These are phyloP conservation scores for Arthrobotrys sphaeroides DNA, from an alignment of 2,329 filamentous ascomycete species.

Conservation along the genomic window DNA sequence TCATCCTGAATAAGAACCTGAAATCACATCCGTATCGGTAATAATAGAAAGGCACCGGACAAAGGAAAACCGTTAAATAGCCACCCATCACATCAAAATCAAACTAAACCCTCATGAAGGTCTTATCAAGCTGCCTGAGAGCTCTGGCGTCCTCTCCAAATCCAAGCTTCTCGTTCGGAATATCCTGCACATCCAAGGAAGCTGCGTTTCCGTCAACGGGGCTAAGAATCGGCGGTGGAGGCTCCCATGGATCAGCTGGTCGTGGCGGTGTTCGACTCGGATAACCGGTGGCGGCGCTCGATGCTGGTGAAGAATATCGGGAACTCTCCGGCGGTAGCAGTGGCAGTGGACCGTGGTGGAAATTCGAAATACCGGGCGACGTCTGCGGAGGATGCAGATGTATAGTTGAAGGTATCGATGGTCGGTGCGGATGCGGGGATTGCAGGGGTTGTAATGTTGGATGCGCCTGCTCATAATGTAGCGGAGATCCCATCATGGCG, in stretches of 20 bases:
- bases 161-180: constrained; percentile 68
- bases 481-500: constrained; percentile 50
- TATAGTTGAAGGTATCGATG: constrained; percentile 62
- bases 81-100: background rate
- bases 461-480: constrained; percentile 58
- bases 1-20: background rate
- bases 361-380: constrained; percentile 67
- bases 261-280: constrained; percentile 64
- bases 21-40: background rate
- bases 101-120: constrained; percentile 60
- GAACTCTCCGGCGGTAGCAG: constrained; percentile 60
- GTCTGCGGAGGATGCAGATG: constrained; percentile 60
- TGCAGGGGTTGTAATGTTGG: constrained; percentile 58
- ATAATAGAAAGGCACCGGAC: constrained; percentile 4
- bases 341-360: constrained; percentile 62
- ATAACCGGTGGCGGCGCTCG: constrained; percentile 64
- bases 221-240: constrained; percentile 63
- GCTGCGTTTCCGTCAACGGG: constrained; percentile 60
- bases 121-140: constrained; percentile 71
- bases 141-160: constrained; percentile 73
- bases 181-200: constrained; percentile 64
- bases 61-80: constrained; percentile 1
- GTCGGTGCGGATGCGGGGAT: constrained; percentile 60
- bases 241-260: constrained; percentile 62
- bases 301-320: constrained; percentile 60